A percentile compares a stretch with the other conserved stretches of the same genome.
Evolutionary conservation across 495 filamentous ascomycete genomes (phyloP).

Genomic region (Penicillium pancosmium): DNA sequence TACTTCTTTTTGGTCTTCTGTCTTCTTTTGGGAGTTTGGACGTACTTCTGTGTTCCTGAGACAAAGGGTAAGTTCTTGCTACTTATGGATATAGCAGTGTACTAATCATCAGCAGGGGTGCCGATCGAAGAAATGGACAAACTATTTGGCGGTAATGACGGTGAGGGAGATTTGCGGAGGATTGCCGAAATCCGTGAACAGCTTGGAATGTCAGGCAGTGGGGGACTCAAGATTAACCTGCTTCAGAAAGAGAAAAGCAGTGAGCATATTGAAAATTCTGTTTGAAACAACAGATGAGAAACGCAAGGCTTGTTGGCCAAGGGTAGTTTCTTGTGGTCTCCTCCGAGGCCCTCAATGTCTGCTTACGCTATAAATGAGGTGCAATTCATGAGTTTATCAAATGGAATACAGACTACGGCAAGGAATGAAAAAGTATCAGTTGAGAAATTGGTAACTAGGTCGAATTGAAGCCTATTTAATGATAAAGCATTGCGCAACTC

Average conservation of each 20-base stretch:
- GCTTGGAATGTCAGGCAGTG: neutral
- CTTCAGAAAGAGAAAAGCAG: neutral
- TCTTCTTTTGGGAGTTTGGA: constrained; percentile 46
- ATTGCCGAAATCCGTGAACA: constrained; percentile 21
- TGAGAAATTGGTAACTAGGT: neutral
- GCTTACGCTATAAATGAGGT: no score
- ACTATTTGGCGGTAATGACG: constrained; percentile 21
- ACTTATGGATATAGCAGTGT: neutral
- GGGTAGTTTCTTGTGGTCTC: no score
- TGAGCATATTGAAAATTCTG: neutral
- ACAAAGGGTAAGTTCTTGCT: constrained; percentile 40
- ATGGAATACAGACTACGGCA: no score
- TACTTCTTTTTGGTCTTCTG: constrained; percentile 30
- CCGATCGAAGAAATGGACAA: constrained; percentile 38
- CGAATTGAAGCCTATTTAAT: neutral
- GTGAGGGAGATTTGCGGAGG: constrained; percentile 31
- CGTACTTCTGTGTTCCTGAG: constrained; percentile 59
- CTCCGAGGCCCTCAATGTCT: no score
- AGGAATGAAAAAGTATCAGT: no score
- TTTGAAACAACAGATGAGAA: neutral
- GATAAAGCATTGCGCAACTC: neutral
- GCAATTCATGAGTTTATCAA: no score
- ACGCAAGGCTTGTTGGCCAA: no score
- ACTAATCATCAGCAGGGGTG: constrained; percentile 4
- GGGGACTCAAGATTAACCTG: neutral